These are phyloP conservation scores for Leucaena leucocephala DNA, from an alignment of 306 rosid species.

Conservation along the genomic window DNA sequence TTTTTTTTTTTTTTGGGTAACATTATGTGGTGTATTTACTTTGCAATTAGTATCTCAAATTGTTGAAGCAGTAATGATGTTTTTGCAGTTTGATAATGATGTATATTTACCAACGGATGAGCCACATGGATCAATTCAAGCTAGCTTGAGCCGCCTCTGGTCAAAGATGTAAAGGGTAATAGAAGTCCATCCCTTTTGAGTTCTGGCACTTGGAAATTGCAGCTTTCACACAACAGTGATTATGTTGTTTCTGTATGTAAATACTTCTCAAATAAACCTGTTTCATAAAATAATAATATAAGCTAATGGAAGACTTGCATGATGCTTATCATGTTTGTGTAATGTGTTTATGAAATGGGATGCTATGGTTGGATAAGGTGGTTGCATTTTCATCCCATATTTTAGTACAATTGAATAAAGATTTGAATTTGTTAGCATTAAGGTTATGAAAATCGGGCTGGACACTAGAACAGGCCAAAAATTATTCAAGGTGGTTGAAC, in stretches of 20 bases:
- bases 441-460: too few relatives aligned
- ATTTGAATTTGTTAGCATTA: too few relatives aligned
- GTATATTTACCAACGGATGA: constrained; percentile 92
- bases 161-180: constrained; percentile 67
- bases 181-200: constrained; percentile 33
- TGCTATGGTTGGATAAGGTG: not conserved
- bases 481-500: too few relatives aligned
- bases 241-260: not conserved
- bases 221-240: constrained; percentile 5
- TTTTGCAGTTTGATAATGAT: constrained; percentile 82
- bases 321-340: not conserved
- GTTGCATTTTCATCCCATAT: not conserved
- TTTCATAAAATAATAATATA: not conserved
- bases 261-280: not conserved
- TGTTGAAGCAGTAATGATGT: constrained; percentile 14
- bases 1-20: too few relatives aligned
- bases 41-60: constrained; percentile 11
- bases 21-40: not conserved
- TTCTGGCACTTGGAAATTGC: constrained; percentile 24
- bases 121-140: constrained; percentile 94
- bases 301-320: not conserved
- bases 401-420: not conserved
- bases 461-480: too few relatives aligned
- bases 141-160: constrained; percentile 71
- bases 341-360: not conserved